Evolutionary conservation across 495 filamentous ascomycete species (phyloP).

Genomic region (Lindgomyces ingoldianus): DNA sequence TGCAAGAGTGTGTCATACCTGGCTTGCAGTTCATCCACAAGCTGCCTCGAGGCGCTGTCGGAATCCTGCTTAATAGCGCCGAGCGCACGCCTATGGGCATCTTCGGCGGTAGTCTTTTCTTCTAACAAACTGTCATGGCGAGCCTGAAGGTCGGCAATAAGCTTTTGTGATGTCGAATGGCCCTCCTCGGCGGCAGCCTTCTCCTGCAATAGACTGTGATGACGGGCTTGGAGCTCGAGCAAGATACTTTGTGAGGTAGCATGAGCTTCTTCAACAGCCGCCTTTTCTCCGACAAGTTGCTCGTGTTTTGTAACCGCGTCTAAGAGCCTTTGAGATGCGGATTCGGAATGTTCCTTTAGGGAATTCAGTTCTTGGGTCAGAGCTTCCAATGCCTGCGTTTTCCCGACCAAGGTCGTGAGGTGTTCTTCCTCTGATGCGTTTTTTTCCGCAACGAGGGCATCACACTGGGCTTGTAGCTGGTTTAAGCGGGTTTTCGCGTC

Average conservation of each 20-base stretch:
- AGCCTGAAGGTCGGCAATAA: slow-evolving; percentile 25
- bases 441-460: slow-evolving; percentile 24
- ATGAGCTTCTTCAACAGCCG: slow-evolving; percentile 20
- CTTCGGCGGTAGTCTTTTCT: slow-evolving; percentile 32
- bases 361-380: slow-evolving; percentile 8
- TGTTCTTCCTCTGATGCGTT: slow-evolving; percentile 7
- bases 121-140: slow-evolving; percentile 18
- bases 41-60: slow-evolving; percentile 21
- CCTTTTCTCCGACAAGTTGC: slow-evolving; percentile 25
- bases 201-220: slow-evolving; percentile 20
- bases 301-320: slow-evolving; percentile 18
- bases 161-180: slow-evolving; percentile 15
- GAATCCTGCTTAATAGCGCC: slow-evolving; percentile 29
- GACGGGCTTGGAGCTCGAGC: slow-evolving; percentile 23
- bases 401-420: slow-evolving; percentile 6
- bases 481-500: slow-evolving; percentile 34
- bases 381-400: slow-evolving; percentile 7
- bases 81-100: slow-evolving; percentile 27
- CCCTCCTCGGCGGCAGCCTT: slow-evolving; percentile 32
- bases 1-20: slow-evolving; percentile 26
- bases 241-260: slow-evolving; percentile 10
- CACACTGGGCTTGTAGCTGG: slow-evolving; percentile 28
- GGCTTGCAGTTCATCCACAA: slow-evolving; percentile 28
- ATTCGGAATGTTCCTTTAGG: background rate
- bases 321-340: slow-evolving; percentile 7